Conservation (phyloP, 306 rosid species). For the Trifolium subterraneum region DNA sequence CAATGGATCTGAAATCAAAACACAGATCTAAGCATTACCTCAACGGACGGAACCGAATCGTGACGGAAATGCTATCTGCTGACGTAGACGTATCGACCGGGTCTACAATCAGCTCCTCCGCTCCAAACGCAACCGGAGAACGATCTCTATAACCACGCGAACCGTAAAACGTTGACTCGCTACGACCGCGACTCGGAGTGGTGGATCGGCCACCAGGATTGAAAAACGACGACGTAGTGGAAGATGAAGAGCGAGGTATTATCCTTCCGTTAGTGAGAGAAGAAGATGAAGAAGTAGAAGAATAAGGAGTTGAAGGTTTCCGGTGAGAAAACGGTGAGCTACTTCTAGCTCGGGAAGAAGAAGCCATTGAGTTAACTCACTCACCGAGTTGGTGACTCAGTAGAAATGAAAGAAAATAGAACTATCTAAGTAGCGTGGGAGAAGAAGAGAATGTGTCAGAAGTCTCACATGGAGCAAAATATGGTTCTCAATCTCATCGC, state of each 20-base stretch:
- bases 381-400: conserved; percentile 63
- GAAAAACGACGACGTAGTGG: conserved; percentile 77
- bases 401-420: conserved; percentile 10
- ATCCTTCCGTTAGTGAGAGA: conserved; percentile 71
- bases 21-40: conserved; percentile 87
- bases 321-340: conserved; percentile 94
- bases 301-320: conserved; percentile 78
- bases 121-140: conserved; percentile 74
- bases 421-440: not conserved
- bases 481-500: conserved; percentile 32
- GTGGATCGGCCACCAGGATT: conserved; percentile 85
- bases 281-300: conserved; percentile 79
- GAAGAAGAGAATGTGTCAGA: conserved; percentile 73
- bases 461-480: conserved; percentile 78
- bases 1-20: conserved; percentile 65
- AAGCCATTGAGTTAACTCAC: conserved; percentile 74
- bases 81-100: conserved; percentile 64
- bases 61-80: conserved; percentile 94
- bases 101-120: conserved; percentile 75
- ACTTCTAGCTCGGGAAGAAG: conserved; percentile 90
- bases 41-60: conserved; percentile 97
- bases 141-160: conserved; percentile 46
- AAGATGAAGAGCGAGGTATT: conserved; percentile 82
- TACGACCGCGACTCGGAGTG: conserved; percentile 69
- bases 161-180: conserved; percentile 66